These are phyloP conservation scores for Lunularia cruciata DNA, from an alignment of 225 moss, liverwort and hornwort genomes.

Conservation along the genomic window DNA sequence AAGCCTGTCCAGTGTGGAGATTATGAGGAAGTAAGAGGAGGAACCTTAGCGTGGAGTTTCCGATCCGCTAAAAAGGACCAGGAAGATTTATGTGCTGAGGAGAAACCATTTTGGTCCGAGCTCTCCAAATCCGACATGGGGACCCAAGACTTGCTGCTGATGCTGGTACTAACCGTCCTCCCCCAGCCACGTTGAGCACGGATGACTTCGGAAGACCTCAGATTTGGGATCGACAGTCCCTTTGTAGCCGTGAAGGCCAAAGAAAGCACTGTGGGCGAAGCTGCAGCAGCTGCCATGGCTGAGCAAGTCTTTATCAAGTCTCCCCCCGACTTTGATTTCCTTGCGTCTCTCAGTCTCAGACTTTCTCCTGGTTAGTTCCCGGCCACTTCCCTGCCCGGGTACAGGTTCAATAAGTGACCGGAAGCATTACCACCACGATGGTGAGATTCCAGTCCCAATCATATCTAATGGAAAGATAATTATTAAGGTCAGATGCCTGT, in stretches of 20 bases:
- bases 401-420: background rate
- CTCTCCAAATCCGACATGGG: constrained; percentile 6
- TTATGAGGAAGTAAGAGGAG: no score
- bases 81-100: background rate
- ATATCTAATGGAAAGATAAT: no score
- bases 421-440: no score
- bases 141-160: background rate
- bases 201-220: background rate
- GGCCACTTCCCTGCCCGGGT: constrained; percentile 10
- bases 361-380: background rate
- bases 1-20: background rate
- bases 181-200: background rate
- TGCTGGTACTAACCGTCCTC: background rate
- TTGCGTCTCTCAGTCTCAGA: background rate
- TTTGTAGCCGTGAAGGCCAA: constrained; percentile 6
- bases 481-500: no score
- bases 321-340: background rate
- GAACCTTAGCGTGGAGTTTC: background rate
- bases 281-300: constrained; percentile 18
- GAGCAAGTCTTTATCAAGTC: background rate
- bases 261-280: constrained; percentile 3
- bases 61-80: background rate
- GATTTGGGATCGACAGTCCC: background rate
- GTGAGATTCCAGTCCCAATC: no score
- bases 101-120: background rate